Evolutionary conservation across 1,139 yeast species (phyloP).

Genomic region (Taiozyma onychis): DNA sequence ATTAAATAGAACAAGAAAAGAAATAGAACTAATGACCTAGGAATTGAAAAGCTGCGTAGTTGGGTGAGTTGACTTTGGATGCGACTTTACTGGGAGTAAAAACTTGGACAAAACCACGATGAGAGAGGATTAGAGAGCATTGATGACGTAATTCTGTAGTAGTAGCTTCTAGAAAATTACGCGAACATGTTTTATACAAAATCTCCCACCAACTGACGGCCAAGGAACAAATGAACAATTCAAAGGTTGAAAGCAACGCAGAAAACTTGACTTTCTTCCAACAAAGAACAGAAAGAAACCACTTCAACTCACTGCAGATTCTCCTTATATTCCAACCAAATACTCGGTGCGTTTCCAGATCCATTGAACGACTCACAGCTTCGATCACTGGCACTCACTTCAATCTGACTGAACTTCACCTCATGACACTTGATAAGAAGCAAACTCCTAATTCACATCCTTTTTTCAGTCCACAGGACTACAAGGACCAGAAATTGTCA

Average conservation of each 20-base stretch:
- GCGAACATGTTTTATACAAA: not conserved
- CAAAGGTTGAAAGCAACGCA: not conserved
- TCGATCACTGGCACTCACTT: not conserved
- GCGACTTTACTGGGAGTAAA: no score
- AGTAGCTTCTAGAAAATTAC: not conserved
- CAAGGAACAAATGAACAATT: not conserved
- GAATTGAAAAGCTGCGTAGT: not conserved
- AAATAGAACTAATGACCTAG: not conserved
- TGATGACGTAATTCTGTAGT: not conserved
- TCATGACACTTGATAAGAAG: not conserved
- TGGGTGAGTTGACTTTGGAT: no score
- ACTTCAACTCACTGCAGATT: no score
- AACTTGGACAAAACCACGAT: no score
- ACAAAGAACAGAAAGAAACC: not conserved
- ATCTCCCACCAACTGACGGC: not conserved
- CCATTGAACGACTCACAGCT: not conserved
- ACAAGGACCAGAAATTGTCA: conserved; percentile 17
- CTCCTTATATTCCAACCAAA: no score
- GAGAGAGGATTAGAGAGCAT: no score
- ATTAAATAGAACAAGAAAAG: not conserved
- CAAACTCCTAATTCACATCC: conserved; percentile 5
- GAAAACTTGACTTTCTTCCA: not conserved
- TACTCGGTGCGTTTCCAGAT: no score
- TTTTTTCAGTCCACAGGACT: conserved; percentile 21
- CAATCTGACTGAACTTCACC: not conserved